Evolutionary conservation across 371 early-diverging fungal species (phyloP).

Genomic region (Mortierella sp.): DNA sequence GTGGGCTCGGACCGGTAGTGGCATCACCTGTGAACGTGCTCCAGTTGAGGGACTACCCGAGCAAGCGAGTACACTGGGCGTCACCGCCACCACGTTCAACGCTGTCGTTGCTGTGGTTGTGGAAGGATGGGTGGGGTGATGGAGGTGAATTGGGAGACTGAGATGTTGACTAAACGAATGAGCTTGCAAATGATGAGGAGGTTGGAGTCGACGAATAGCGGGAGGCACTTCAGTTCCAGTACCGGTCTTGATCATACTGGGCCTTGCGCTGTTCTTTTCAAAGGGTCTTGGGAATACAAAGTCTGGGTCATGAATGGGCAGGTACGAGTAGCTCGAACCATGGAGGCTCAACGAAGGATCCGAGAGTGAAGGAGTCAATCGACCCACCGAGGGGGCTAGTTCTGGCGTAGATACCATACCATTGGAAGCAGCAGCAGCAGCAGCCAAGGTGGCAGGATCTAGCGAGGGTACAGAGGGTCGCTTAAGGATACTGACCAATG

Average conservation of each 20-base stretch:
- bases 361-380: slow-evolving; percentile 3
- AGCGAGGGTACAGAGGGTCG: slow-evolving; percentile 18
- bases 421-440: slow-evolving; percentile 6
- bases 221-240: too few species aligned
- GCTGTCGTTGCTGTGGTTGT: slow-evolving; percentile 1
- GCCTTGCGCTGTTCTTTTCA: too few species aligned
- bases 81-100: background rate
- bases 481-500: slow-evolving; percentile 13
- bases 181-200: too few species aligned
- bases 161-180: slow-evolving; percentile 2
- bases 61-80: too few species aligned
- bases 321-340: slow-evolving; percentile 23
- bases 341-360: slow-evolving; percentile 19
- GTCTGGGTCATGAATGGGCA: slow-evolving; percentile 12
- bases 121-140: background rate
- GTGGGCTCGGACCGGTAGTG: too few species aligned
- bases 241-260: too few species aligned
- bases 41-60: too few species aligned
- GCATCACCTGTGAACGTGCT: too few species aligned
- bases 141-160: background rate
- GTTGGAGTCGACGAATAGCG: too few species aligned
- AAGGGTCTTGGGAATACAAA: too few species aligned
- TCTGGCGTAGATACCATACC: background rate
- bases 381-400: background rate
- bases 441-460: slow-evolving; percentile 7